Conservation (phyloP, 2,329 filamentous ascomycete species). For the Metarhizium brunneum region DNA sequence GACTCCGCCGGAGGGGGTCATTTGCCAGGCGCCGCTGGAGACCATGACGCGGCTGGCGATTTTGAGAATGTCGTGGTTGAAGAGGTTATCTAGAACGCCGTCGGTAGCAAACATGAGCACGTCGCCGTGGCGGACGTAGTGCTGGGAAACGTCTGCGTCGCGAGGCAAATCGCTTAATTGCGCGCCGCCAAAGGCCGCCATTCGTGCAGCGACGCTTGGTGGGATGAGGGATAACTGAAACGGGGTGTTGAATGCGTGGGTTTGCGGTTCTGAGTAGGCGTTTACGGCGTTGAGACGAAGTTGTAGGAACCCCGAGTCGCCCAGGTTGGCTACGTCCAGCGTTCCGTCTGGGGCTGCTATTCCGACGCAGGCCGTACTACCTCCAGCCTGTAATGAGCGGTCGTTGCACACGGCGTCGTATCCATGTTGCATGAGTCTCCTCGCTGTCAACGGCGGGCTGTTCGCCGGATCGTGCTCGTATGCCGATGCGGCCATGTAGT, state of each 20-base stretch:
- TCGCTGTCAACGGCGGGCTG: slow-evolving; percentile 44
- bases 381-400: slow-evolving; percentile 65
- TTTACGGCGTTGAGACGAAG: slow-evolving; percentile 79
- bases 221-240: slow-evolving; percentile 90
- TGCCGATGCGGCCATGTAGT: slow-evolving; percentile 79
- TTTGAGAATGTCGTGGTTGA: slow-evolving; percentile 77
- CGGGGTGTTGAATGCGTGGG: slow-evolving; percentile 95
- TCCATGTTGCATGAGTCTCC: slow-evolving; percentile 67
- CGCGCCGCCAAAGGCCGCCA: slow-evolving; percentile 72
- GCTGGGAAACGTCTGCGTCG: slow-evolving; percentile 71
- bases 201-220: slow-evolving; percentile 65
- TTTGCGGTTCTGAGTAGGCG: slow-evolving; percentile 75
- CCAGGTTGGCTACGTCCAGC: slow-evolving; percentile 85
- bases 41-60: slow-evolving; percentile 73
- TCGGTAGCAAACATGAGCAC: slow-evolving; percentile 91
- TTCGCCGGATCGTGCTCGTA: slow-evolving; percentile 40
- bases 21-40: slow-evolving; percentile 63
- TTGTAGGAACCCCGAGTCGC: slow-evolving; percentile 89
- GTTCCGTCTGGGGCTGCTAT: slow-evolving; percentile 63
- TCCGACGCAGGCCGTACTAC: slow-evolving; percentile 87
- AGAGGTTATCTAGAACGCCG: slow-evolving; percentile 92
- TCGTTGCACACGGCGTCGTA: slow-evolving; percentile 78
- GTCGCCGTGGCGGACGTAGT: slow-evolving; percentile 78
- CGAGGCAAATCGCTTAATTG: slow-evolving; percentile 75
- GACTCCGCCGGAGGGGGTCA: slow-evolving; percentile 49